Percentiles rank a stretch among this genome's conserved stretches.
Evolutionary conservation across 441 rosid genomes (phyloP).

Genomic region (Capsella rubella): DNA sequence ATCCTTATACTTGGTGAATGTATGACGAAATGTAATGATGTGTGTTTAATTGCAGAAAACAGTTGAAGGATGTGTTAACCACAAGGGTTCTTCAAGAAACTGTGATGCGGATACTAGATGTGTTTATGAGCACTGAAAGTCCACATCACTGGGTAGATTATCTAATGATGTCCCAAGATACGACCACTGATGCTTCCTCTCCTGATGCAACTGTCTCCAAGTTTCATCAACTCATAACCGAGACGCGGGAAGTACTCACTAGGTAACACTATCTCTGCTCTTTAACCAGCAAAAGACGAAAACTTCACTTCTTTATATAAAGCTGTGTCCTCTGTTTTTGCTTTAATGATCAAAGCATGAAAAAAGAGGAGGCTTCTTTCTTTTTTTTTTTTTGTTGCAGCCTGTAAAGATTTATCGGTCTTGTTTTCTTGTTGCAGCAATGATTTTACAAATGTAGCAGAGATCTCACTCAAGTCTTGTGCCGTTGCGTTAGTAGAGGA

Average conservation of each 20-base stretch:
- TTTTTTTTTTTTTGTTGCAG: neutral
- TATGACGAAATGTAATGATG: slow-evolving; percentile 1
- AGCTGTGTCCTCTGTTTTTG: neutral
- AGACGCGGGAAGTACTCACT: slow-evolving; percentile 71
- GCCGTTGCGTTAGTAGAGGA: slow-evolving; percentile 60
- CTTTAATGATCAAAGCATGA: neutral
- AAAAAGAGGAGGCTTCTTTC: neutral
- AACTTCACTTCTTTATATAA: neutral
- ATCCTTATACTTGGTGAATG: slow-evolving; percentile 2
- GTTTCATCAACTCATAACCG: slow-evolving; percentile 84
- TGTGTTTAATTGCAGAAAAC: slow-evolving; percentile 64
- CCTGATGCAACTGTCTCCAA: slow-evolving; percentile 46
- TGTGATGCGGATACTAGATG: slow-evolving; percentile 68
- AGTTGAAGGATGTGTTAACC: slow-evolving; percentile 68
- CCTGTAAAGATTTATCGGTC: neutral
- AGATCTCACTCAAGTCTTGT: slow-evolving; percentile 61
- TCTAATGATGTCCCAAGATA: slow-evolving; percentile 68
- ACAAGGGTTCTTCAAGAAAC: slow-evolving; percentile 61
- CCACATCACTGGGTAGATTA: slow-evolving; percentile 79
- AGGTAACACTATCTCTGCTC: slow-evolving; percentile 52
- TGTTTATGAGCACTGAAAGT: slow-evolving; percentile 73
- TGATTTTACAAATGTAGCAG: slow-evolving; percentile 61
- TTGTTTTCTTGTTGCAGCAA: slow-evolving; percentile 53
- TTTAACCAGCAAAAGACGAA: neutral
- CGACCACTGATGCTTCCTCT: slow-evolving; percentile 42